A percentile compares a stretch with the other conserved stretches of the same genome.
Evolutionary conservation across 192 early-diverging fungal genomes (phyloP).

Genomic region (Neocallimastix lanati): DNA sequence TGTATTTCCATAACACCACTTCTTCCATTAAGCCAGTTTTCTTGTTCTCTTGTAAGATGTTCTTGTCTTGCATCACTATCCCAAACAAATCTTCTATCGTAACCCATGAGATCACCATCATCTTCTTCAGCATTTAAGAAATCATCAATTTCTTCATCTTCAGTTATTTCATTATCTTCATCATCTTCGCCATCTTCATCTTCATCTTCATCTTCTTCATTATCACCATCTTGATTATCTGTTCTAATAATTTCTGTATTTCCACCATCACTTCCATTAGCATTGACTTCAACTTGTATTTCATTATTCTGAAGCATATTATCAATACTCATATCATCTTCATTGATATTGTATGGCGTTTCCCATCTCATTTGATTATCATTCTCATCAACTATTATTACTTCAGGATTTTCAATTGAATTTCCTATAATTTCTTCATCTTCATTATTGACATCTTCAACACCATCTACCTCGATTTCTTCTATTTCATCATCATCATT

Average conservation of each 20-base stretch:
- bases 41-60: constrained; percentile 10
- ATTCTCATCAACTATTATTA: constrained; percentile 4
- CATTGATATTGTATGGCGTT: not conserved
- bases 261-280: constrained; percentile 8
- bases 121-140: constrained; percentile 20
- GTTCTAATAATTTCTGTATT: not conserved
- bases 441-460: constrained; percentile 32
- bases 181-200: constrained; percentile 34
- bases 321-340: constrained; percentile 18
- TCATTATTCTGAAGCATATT: constrained; percentile 14
- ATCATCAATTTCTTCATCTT: constrained; percentile 22
- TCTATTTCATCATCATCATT: constrained; percentile 11
- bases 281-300: constrained; percentile 17
- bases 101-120: constrained; percentile 20
- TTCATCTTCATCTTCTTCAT: constrained; percentile 26
- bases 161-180: constrained; percentile 26
- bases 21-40: constrained; percentile 13
- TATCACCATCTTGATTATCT: constrained; percentile 24
- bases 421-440: constrained; percentile 19
- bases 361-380: constrained; percentile 4
- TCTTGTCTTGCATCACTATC: constrained; percentile 8
- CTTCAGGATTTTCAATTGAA: constrained; percentile 22
- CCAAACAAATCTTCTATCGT: constrained; percentile 23
- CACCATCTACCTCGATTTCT: not conserved
- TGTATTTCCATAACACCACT: constrained; percentile 14